Conservation (phyloP, 177 flowering plant species). For the Tripterygium wilfordii region DNA sequence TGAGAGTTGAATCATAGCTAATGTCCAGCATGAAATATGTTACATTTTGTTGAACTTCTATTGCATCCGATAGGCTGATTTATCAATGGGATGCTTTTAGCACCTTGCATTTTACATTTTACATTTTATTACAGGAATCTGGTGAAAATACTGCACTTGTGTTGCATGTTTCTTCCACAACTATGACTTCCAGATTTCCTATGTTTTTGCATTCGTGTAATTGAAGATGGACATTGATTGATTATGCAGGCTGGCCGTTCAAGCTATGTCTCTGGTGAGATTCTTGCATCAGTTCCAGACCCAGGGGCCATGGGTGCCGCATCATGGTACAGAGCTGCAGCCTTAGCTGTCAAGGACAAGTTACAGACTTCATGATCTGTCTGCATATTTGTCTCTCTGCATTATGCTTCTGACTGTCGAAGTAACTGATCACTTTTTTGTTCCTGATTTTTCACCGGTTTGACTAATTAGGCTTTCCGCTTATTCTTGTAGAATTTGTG, state of each 20-base stretch:
- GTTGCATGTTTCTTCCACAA: not conserved
- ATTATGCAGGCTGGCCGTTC: slow-evolving; percentile 85
- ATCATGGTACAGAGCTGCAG: slow-evolving; percentile 92
- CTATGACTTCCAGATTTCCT: not conserved
- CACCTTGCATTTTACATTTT: too few relatives aligned
- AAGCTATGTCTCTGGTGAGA: slow-evolving; percentile 61
- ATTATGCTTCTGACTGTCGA: too few relatives aligned
- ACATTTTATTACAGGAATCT: too few relatives aligned
- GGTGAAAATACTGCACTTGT: not conserved
- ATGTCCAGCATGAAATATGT: too few relatives aligned
- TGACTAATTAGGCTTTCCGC: slow-evolving; percentile 32
- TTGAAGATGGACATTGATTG: not conserved
- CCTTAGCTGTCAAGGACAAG: slow-evolving; percentile 59
- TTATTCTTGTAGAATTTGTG: slow-evolving; percentile 23
- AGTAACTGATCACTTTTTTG: too few relatives aligned
- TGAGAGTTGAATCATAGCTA: too few relatives aligned
- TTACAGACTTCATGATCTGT: slow-evolving; percentile 15
- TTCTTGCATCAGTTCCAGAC: slow-evolving; percentile 77
- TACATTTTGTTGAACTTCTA: too few relatives aligned
- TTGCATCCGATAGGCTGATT: too few relatives aligned
- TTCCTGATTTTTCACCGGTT: slow-evolving; percentile 3
- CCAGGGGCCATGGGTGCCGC: slow-evolving; percentile 99
- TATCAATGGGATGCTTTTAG: too few relatives aligned
- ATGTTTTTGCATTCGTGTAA: not conserved
- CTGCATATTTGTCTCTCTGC: too few relatives aligned